phyloP scores from a whole-genome alignment of 2,329 filamentous ascomycete genomes.

The Paracorniculantispora psalliotae region DNA sequence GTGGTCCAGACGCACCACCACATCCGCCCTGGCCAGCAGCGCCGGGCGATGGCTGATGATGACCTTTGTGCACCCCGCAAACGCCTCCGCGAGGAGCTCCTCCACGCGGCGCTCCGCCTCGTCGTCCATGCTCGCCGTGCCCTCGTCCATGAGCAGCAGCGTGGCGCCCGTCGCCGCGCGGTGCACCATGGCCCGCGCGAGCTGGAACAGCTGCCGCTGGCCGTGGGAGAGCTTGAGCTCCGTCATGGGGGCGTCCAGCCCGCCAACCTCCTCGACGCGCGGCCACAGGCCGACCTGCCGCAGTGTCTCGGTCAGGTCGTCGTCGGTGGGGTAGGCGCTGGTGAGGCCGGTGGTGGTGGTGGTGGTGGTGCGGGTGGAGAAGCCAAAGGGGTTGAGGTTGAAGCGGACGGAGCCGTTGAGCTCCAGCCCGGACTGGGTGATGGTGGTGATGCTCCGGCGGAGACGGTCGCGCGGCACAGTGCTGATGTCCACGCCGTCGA shows the following conservation, averaged over 20 bases:
- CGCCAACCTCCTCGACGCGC: constrained; percentile 5
- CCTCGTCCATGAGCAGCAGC: constrained; percentile 19
- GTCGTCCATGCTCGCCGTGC: constrained; percentile 15
- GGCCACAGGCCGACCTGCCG: constrained; percentile 12
- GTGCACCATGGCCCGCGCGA: constrained; percentile 17
- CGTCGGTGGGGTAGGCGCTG: constrained; percentile 11
- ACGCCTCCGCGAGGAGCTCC: constrained; percentile 12
- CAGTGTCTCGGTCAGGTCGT: constrained; percentile 12
- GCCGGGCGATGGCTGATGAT: constrained; percentile 14
- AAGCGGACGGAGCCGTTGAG: constrained; percentile 37
- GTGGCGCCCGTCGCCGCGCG: constrained; percentile 11
- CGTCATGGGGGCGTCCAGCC: constrained; percentile 14
- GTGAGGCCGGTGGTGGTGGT: too few relatives aligned
- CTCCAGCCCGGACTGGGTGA: constrained; percentile 42
- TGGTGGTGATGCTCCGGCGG: constrained; percentile 35
- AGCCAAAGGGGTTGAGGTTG: constrained; percentile 27
- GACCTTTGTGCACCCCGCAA: constrained; percentile 14
- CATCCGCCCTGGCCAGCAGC: neutral
- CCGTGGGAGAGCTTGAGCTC: constrained; percentile 12
- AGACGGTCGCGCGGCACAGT: constrained; percentile 34
- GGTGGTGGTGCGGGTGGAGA: neutral
- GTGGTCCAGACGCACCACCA: neutral
- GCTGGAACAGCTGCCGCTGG: constrained; percentile 17
- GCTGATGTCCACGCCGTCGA: constrained; percentile 38
- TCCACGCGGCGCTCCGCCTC: constrained; percentile 14